Evolutionary conservation across 768 basidiomycete genomes (phyloP).

Genomic region (Exsudoporus frostii): DNA sequence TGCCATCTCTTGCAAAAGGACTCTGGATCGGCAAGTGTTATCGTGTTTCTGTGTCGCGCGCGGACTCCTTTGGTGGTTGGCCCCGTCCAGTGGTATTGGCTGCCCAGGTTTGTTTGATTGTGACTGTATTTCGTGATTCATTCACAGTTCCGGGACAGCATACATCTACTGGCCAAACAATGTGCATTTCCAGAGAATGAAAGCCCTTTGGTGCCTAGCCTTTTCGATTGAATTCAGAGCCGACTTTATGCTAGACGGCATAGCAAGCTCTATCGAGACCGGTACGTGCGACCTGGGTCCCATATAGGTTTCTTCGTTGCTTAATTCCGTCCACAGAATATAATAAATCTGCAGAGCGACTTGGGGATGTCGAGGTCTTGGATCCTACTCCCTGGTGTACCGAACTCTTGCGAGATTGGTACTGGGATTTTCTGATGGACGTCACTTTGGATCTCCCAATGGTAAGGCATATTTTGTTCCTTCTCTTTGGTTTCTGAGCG

Average conservation of each 20-base stretch:
- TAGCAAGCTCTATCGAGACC: slow-evolving; percentile 26
- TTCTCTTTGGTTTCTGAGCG: background rate
- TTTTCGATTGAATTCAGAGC: slow-evolving; percentile 36
- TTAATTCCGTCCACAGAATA: slow-evolving; percentile 34
- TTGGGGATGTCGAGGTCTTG: slow-evolving; percentile 31
- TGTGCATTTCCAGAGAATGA: slow-evolving; percentile 36
- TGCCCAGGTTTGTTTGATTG: slow-evolving; percentile 31
- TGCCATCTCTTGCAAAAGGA: slow-evolving; percentile 13
- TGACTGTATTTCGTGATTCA: background rate
- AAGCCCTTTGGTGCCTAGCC: slow-evolving; percentile 36
- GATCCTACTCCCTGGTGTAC: slow-evolving; percentile 24
- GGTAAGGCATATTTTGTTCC: slow-evolving; percentile 19
- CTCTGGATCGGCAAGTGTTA: slow-evolving; percentile 30
- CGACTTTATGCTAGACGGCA: slow-evolving; percentile 38
- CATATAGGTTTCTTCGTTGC: background rate
- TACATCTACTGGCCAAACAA: slow-evolving; percentile 42
- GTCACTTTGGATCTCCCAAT: slow-evolving; percentile 34
- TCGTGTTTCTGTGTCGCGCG: slow-evolving; percentile 27
- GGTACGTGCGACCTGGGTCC: slow-evolving; percentile 27
- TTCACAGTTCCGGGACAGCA: slow-evolving; percentile 21
- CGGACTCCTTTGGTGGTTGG: slow-evolving; percentile 30
- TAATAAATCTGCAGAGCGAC: slow-evolving; percentile 23
- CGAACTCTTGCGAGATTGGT: slow-evolving; percentile 27
- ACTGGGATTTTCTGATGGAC: slow-evolving; percentile 34
- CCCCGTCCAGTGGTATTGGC: slow-evolving; percentile 35